phyloP scores from a whole-genome alignment of 306 rosid species.

The Citrullus amarus region DNA sequence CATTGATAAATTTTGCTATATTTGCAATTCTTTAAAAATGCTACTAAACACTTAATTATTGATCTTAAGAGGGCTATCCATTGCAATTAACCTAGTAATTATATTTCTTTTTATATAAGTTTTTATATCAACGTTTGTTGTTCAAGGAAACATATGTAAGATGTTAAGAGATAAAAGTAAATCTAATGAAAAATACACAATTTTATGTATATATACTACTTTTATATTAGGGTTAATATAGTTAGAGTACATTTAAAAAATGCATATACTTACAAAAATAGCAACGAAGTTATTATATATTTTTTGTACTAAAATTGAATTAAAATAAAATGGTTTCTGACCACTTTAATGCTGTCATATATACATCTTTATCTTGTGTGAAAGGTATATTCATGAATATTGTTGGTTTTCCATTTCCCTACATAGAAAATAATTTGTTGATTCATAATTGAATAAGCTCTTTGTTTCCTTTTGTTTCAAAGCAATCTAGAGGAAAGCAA shows the following conservation, averaged over 20 bases:
- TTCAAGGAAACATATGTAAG: too few relatives aligned
- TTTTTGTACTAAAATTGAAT: neutral
- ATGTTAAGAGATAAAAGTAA: too few relatives aligned
- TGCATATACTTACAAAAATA: neutral
- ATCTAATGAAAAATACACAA: too few relatives aligned
- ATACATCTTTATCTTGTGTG: neutral
- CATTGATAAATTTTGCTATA: too few relatives aligned
- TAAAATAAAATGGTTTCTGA: neutral
- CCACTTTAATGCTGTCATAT: neutral
- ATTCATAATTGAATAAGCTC: neutral
- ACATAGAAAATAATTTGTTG: neutral
- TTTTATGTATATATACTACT: too few relatives aligned
- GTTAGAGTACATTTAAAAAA: neutral
- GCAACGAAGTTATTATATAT: neutral
- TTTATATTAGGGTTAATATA: too few relatives aligned
- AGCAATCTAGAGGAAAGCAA: neutral
- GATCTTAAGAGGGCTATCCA: too few relatives aligned
- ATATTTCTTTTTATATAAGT: too few relatives aligned
- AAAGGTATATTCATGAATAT: neutral
- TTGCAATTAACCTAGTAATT: too few relatives aligned
- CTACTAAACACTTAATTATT: too few relatives aligned
- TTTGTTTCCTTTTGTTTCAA: conserved; percentile 1
- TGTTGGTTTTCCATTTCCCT: neutral
- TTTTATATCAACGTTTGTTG: too few relatives aligned
- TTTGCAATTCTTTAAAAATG: too few relatives aligned